Base-by-base conservation (phyloP, 805 yeast species). In the Scheffersomyces amazonensis region DNA sequence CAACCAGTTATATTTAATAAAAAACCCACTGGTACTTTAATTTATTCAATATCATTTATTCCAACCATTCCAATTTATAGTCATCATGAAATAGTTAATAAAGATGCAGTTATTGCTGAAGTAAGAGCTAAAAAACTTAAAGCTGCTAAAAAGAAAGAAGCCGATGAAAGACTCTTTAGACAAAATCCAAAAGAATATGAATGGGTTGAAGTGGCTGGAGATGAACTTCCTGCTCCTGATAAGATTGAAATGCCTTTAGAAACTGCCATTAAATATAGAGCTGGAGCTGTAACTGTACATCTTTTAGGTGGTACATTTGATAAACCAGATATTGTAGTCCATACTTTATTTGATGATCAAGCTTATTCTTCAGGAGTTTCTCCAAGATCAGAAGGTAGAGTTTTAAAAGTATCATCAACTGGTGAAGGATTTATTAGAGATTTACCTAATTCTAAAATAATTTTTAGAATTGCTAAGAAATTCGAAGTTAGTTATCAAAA, bases 361-460 rank as follows among this genome's bases (percentile, higher is more conserved):
- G 68, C 72, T 1, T 73, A 69, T 35, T 88, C 93, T 2, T 70
- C 78, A 2, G 78, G 76, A 40, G 68, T 70, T 6, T 64, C 85
- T 1, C 57, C 75, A 9, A 74, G 67, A 49, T 56, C 79, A 2
- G 70, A 61, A 21, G 76, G 76, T 22, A 71, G 73, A 35, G 54
- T 44, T 10, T 56, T 84, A 21, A 46, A 53, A 11, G 52, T 69
- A 17, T 53, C 72, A 12, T 76, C 78, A n/a, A 55, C 61, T 17
- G 83, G 81, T 16, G 77, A 73, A 42, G 76, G 76, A 0, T 84
- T 84, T 47, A 69, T 86, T 35, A 76, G 95, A 58, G 93, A 86
- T 56, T 69, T 86, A 50, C 73, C 75, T 30, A 71, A 83, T 54
- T 81, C 89, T 25, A 66, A 60, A 34, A 46, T 78, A 31, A 60